phyloP scores from a whole-genome alignment of 1,284 basidiomycete genomes.

The Ceratobasidium sp. region DNA sequence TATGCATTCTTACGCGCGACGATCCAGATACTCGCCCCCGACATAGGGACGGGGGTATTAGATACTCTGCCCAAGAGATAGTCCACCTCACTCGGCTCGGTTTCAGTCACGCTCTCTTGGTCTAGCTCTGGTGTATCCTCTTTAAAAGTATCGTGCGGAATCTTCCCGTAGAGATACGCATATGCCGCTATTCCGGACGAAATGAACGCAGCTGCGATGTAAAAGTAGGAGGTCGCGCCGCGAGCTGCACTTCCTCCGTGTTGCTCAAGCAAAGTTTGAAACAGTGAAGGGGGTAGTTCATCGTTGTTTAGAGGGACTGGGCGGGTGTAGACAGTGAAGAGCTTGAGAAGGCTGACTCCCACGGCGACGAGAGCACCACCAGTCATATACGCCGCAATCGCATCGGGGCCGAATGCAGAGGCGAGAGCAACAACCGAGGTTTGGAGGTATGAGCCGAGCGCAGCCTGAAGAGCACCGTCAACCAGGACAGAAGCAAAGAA shows the following conservation, averaged over 20 bases:
- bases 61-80: conserved; percentile 26
- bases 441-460: conserved; percentile 72
- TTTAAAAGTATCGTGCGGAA: conserved; percentile 6
- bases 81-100: conserved; percentile 24
- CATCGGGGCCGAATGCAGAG: conserved; percentile 73
- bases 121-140: neutral
- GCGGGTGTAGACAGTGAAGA: conserved; percentile 69
- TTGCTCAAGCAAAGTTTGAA: neutral
- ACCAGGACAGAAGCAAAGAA: conserved; percentile 74
- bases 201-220: conserved; percentile 73
- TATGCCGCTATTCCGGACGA: conserved; percentile 63
- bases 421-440: conserved; percentile 75
- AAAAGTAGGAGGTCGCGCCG: conserved; percentile 64
- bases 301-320: conserved; percentile 30
- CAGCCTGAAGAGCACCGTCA: conserved; percentile 66
- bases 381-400: conserved; percentile 75
- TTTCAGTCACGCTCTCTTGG: neutral
- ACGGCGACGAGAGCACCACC: conserved; percentile 83
- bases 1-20: conserved; percentile 62
- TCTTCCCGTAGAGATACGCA: conserved; percentile 58
- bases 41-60: conserved; percentile 4
- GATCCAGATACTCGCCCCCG: conserved; percentile 31
- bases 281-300: neutral
- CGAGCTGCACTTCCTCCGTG: neutral
- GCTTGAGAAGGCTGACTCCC: conserved; percentile 74